Percentiles rank a stretch among this genome's conserved stretches.
Evolutionary conservation across 140 eudicot genomes (phyloP).

Genomic region (Stevia rebaudiana): DNA sequence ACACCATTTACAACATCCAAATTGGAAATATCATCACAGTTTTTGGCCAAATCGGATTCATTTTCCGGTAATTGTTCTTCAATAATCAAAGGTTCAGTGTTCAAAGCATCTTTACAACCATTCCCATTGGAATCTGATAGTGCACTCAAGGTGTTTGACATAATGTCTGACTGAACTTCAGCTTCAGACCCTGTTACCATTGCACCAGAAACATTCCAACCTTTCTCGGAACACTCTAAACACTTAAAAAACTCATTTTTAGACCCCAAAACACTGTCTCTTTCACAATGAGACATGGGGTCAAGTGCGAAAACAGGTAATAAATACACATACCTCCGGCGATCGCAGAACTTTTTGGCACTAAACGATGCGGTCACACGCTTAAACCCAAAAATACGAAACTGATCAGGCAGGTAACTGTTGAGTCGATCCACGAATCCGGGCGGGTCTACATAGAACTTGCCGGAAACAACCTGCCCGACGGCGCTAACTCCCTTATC

Average conservation of each 20-base stretch:
- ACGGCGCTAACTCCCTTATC: conserved; percentile 98
- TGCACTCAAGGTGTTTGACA: conserved; percentile 27
- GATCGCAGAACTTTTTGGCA: conserved; percentile 88
- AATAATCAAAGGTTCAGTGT: not conserved
- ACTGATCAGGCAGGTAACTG: conserved; percentile 46
- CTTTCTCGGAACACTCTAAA: conserved; percentile 71
- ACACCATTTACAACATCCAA: not conserved
- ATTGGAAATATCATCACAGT: not conserved
- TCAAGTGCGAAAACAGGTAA: conserved; percentile 81
- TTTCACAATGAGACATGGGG: conserved; percentile 45
- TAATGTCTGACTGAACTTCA: conserved; percentile 33
- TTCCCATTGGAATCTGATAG: not conserved
- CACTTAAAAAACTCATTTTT: conserved; percentile 66
- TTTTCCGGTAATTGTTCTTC: not conserved
- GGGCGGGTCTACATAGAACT: conserved; percentile 84
- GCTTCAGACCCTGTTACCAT: not conserved
- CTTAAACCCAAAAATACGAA: conserved; percentile 74
- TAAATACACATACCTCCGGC: conserved; percentile 86
- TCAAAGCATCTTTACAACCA: not conserved
- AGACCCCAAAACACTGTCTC: conserved; percentile 35
- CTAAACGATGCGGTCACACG: conserved; percentile 60
- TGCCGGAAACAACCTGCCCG: conserved; percentile 88
- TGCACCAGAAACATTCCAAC: conserved; percentile 35
- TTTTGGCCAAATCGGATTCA: not conserved
- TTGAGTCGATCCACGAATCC: conserved; percentile 65